Percentiles rank a stretch among this genome's conserved stretches.
Evolutionary conservation across 305 asterid genomes (phyloP).

Genomic region (Plantago coronopus): DNA sequence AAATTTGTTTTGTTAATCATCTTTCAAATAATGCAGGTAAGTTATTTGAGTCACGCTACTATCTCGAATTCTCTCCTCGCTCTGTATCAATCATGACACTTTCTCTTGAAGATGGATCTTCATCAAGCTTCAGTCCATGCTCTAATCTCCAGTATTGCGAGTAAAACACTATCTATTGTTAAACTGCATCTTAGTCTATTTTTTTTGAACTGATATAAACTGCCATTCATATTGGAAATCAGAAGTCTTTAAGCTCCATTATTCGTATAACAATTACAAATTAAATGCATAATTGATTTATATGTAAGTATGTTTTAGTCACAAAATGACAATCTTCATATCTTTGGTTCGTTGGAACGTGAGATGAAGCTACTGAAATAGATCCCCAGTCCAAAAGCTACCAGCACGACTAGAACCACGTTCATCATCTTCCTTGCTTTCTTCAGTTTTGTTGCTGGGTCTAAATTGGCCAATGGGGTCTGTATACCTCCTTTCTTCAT

Average conservation of each 20-base stretch:
- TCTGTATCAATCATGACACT: too few relatives aligned
- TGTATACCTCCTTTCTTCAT: not conserved
- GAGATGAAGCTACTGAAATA: conserved; percentile 23
- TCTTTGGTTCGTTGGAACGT: conserved; percentile 24
- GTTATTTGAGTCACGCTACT: too few relatives aligned
- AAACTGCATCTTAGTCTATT: not conserved
- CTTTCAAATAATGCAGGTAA: too few relatives aligned
- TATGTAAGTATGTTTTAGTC: conserved; percentile 5
- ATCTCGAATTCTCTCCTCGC: too few relatives aligned
- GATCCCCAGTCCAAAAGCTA: conserved; percentile 37
- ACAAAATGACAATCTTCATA: conserved; percentile 16
- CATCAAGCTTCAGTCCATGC: too few relatives aligned
- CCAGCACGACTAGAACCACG: conserved; percentile 23
- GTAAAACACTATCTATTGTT: too few relatives aligned
- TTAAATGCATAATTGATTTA: conserved; percentile 10
- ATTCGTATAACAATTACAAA: conserved; percentile 18
- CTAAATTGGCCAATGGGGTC: not conserved
- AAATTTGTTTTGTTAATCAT: too few relatives aligned
- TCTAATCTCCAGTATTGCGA: too few relatives aligned
- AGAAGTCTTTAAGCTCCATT: conserved; percentile 10
- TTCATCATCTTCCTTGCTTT: conserved; percentile 28
- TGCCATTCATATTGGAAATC: not conserved
- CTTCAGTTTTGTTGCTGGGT: conserved; percentile 32
- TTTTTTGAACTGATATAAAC: not conserved
- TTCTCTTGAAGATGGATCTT: too few relatives aligned